Evolutionary conservation across 495 filamentous ascomycete genomes (phyloP).

Genomic region (Talaromyces liani): DNA sequence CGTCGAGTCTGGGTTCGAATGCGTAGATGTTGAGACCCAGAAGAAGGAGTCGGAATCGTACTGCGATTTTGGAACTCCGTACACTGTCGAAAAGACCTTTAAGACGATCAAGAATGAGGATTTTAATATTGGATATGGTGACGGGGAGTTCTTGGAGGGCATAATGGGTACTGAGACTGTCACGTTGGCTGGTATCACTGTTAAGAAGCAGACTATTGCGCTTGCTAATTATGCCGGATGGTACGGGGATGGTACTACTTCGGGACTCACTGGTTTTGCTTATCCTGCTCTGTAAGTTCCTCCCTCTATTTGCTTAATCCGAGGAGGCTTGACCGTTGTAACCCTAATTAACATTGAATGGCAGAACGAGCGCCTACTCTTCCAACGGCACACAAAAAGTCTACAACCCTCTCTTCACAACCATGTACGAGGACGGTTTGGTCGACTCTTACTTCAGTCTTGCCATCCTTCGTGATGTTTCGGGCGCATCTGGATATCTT

Average conservation of each 20-base stretch:
- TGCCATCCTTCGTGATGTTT: conserved; percentile 22
- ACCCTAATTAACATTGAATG: not conserved
- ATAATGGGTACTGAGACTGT: not conserved
- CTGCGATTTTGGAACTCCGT: not conserved
- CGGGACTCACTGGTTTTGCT: not conserved
- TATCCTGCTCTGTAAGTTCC: not conserved
- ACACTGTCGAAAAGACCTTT: not conserved
- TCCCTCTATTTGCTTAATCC: not conserved
- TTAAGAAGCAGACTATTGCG: not conserved
- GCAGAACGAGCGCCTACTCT: conserved; percentile 33
- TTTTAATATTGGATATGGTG: not conserved
- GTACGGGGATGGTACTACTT: not conserved
- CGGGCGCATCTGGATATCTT: conserved; percentile 25
- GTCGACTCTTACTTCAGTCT: conserved; percentile 47
- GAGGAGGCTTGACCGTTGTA: not conserved
- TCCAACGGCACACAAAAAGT: conserved; percentile 18
- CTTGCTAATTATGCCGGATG: not conserved
- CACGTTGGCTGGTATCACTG: not conserved
- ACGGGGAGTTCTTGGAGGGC: not conserved
- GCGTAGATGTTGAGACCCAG: conserved; percentile 26
- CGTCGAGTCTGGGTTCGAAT: conserved; percentile 37
- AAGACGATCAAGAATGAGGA: not conserved
- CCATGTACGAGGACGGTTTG: conserved; percentile 43
- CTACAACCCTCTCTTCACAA: conserved; percentile 53
- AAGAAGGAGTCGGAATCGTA: not conserved